Percentiles rank a stretch among this genome's conserved stretches.
These are phyloP conservation scores for Trypanosoma avium DNA, from an alignment of 208 protist species.

Conservation along the genomic window DNA sequence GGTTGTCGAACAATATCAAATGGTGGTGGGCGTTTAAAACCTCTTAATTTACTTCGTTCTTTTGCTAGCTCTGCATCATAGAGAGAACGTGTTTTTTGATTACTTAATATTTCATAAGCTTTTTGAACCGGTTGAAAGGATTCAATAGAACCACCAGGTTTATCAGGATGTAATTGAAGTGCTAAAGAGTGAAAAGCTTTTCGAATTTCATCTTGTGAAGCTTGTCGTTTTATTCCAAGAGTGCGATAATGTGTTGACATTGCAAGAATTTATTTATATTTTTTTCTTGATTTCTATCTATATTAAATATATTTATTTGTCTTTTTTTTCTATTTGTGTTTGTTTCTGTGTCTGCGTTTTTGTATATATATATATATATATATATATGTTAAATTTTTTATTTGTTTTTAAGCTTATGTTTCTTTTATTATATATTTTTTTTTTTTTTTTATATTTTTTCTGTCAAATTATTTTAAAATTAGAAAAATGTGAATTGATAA, in stretches of 20 bases:
- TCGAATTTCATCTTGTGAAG: slow-evolving; percentile 79
- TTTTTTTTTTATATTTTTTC: no score
- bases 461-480: no score
- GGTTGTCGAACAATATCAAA: slow-evolving; percentile 36
- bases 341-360: no score
- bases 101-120: slow-evolving; percentile 96
- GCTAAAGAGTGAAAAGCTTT: slow-evolving; percentile 83
- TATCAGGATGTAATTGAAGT: slow-evolving; percentile 82
- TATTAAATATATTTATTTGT: no score
- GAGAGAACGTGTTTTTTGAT: slow-evolving; percentile 83
- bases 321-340: no score
- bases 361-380: no score
- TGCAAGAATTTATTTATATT: no score
- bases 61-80: slow-evolving; percentile 89
- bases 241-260: slow-evolving; percentile 80
- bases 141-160: slow-evolving; percentile 68
- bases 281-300: no score
- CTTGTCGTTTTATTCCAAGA: slow-evolving; percentile 59
- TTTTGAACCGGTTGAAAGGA: slow-evolving; percentile 86
- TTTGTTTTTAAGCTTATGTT: no score
- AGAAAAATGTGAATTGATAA: no score
- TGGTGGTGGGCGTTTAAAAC: slow-evolving; percentile 59
- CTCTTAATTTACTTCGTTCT: slow-evolving; percentile 36
- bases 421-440: no score
- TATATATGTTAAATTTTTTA: no score